Evolutionary conservation across 192 early-diverging fungal species (phyloP).

Genomic region (Spinellus fusiger): DNA sequence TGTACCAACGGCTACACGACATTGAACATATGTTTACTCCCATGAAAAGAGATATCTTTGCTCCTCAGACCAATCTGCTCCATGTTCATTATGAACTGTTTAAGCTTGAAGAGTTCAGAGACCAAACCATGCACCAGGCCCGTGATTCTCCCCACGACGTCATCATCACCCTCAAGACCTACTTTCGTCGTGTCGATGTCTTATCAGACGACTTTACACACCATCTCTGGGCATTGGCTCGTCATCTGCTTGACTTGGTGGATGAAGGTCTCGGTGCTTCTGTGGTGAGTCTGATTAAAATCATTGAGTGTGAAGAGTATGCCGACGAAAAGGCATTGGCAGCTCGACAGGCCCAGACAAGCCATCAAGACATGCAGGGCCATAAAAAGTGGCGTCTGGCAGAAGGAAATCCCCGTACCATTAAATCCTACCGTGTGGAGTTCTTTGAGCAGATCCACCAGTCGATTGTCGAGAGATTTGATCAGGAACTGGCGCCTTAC

Average conservation of each 20-base stretch:
- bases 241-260: conserved; percentile 74
- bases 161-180: conserved; percentile 74
- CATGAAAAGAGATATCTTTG: conserved; percentile 56
- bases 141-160: conserved; percentile 65
- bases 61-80: conserved; percentile 73
- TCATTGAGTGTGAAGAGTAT: conserved; percentile 89
- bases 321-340: conserved; percentile 71
- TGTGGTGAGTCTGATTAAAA: conserved; percentile 88
- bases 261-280: conserved; percentile 59
- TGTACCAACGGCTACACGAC: conserved; percentile 74
- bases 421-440: conserved; percentile 73
- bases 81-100: conserved; percentile 85
- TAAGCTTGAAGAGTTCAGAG: conserved; percentile 83
- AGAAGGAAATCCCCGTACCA: conserved; percentile 40
- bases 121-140: conserved; percentile 77
- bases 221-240: conserved; percentile 83
- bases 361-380: conserved; percentile 40
- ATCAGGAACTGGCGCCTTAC: conserved; percentile 53
- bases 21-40: conserved; percentile 65
- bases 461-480: conserved; percentile 60
- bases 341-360: conserved; percentile 39
- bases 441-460: conserved; percentile 75
- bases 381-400: conserved; percentile 37
- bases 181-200: conserved; percentile 80
- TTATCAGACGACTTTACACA: conserved; percentile 78